Evolutionary conservation across 2,329 filamentous ascomycete species (phyloP).

Genomic region (Neocatenulostroma microsporum): DNA sequence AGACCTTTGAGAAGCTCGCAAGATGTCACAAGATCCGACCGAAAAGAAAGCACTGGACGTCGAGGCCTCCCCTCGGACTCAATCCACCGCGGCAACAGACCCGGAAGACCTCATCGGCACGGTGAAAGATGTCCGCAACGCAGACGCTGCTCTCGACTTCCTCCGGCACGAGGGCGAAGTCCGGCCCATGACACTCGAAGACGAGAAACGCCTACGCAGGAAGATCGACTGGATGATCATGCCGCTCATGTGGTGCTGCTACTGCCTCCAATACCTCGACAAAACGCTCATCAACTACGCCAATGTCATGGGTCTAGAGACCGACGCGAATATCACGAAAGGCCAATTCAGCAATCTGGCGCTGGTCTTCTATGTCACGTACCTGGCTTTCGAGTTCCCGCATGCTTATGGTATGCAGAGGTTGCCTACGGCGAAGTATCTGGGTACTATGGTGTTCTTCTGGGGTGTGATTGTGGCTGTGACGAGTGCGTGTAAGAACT

Average conservation of each 20-base stretch:
- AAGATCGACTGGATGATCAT: slow-evolving; percentile 38
- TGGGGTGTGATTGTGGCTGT: slow-evolving; percentile 45
- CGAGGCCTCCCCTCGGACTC: slow-evolving; percentile 8
- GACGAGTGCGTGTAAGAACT: slow-evolving; percentile 45
- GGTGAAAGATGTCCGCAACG: slow-evolving; percentile 22
- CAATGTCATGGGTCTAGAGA: slow-evolving; percentile 35
- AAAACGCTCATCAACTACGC: slow-evolving; percentile 30
- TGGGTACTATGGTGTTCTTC: slow-evolving; percentile 36
- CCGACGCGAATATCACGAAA: slow-evolving; percentile 28
- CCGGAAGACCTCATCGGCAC: slow-evolving; percentile 16
- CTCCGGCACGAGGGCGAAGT: slow-evolving; percentile 22
- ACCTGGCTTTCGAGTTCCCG: slow-evolving; percentile 33
- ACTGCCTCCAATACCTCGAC: slow-evolving; percentile 35
- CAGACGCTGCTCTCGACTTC: slow-evolving; percentile 27
- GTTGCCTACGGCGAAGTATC: slow-evolving; percentile 47
- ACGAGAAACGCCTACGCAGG: slow-evolving; percentile 21
- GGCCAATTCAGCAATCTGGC: slow-evolving; percentile 32
- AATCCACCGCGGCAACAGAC: too few relatives aligned
- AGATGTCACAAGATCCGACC: slow-evolving; percentile 5
- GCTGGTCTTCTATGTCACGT: slow-evolving; percentile 31
- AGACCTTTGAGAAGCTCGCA: background rate
- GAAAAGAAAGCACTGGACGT: slow-evolving; percentile 13
- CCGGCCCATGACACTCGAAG: slow-evolving; percentile 19
- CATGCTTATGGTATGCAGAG: slow-evolving; percentile 46
- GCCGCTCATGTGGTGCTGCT: slow-evolving; percentile 33